Percentiles rank a stretch among this genome's conserved stretches.
Conservation (phyloP, 352 stramenopile species). For the Thraustotheca clavata region DNA sequence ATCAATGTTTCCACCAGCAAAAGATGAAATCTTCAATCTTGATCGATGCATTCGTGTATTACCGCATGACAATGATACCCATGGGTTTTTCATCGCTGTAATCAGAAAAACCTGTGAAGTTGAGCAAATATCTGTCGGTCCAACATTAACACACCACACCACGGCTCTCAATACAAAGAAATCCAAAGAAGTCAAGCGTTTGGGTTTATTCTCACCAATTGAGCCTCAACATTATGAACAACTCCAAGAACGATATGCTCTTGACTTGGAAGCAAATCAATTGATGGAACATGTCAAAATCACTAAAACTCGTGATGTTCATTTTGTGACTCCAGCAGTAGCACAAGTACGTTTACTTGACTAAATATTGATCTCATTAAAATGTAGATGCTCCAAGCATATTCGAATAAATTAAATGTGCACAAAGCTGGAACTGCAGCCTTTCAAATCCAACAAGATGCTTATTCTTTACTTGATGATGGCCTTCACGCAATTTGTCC, state of each 20-base stretch:
- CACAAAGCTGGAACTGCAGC: conserved; percentile 58
- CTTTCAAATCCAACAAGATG: conserved; percentile 27
- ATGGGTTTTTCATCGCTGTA: conserved; percentile 97
- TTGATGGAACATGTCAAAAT: conserved; percentile 62
- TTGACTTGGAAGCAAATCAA: conserved; percentile 24
- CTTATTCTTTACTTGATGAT: conserved; percentile 55
- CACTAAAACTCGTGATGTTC: conserved; percentile 55
- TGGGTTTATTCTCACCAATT: conserved; percentile 47
- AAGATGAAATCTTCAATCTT: conserved; percentile 64
- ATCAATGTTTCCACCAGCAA: conserved; percentile 78
- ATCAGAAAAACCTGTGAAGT: conserved; percentile 69
- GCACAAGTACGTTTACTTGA: conserved; percentile 26
- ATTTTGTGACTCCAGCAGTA: conserved; percentile 50
- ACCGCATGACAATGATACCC: conserved; percentile 97
- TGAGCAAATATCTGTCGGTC: conserved; percentile 26
- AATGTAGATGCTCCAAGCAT: conserved; percentile 25
- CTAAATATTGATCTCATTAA: neutral
- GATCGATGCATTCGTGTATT: conserved; percentile 91
- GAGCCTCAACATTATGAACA: conserved; percentile 30
- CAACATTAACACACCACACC: conserved; percentile 25
- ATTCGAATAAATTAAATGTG: conserved; percentile 40
- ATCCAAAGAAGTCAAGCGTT: conserved; percentile 56
- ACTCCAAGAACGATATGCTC: conserved; percentile 38
- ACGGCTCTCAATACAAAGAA: conserved; percentile 20
- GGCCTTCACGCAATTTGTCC: conserved; percentile 49